phyloP scores from a whole-genome alignment of 768 basidiomycete species.

The Floccularia luteovirens region DNA sequence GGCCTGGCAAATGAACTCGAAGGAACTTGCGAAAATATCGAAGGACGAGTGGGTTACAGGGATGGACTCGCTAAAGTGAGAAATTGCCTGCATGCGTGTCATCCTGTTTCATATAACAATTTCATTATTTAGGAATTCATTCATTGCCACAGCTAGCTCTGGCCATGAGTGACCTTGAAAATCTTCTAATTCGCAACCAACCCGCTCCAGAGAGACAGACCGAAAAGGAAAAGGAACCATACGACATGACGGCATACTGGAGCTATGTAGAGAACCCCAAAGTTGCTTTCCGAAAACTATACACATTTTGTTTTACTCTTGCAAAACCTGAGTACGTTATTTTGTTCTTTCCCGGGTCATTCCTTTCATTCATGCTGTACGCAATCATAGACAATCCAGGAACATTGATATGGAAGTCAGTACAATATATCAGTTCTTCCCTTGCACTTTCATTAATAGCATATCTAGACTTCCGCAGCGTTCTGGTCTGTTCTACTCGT shows the following conservation, averaged over 20 bases:
- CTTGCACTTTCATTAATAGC: too few relatives aligned
- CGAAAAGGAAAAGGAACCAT: conserved; percentile 39
- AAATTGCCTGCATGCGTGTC: conserved; percentile 12
- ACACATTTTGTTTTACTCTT: conserved; percentile 62
- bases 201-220: conserved; percentile 28
- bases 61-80: conserved; percentile 28
- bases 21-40: conserved; percentile 68
- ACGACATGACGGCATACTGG: conserved; percentile 46
- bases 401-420: conserved; percentile 80
- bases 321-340: conserved; percentile 63
- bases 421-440: too few relatives aligned
- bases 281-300: conserved; percentile 55
- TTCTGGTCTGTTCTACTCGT: conserved; percentile 71
- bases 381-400: conserved; percentile 43
- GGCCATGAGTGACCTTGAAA: conserved; percentile 54
- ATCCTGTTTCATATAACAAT: conserved; percentile 1
- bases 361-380: neutral
- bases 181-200: conserved; percentile 47
- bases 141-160: conserved; percentile 37
- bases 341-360: neutral
- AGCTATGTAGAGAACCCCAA: conserved; percentile 40
- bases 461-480: conserved; percentile 53
- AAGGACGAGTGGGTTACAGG: conserved; percentile 67
- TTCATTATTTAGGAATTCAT: conserved; percentile 25
- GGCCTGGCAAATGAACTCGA: conserved; percentile 65